A percentile compares a stretch with the other conserved stretches of the same genome.
phyloP scores from a whole-genome alignment of 139 green algal species.

The Haematococcus sp. region DNA sequence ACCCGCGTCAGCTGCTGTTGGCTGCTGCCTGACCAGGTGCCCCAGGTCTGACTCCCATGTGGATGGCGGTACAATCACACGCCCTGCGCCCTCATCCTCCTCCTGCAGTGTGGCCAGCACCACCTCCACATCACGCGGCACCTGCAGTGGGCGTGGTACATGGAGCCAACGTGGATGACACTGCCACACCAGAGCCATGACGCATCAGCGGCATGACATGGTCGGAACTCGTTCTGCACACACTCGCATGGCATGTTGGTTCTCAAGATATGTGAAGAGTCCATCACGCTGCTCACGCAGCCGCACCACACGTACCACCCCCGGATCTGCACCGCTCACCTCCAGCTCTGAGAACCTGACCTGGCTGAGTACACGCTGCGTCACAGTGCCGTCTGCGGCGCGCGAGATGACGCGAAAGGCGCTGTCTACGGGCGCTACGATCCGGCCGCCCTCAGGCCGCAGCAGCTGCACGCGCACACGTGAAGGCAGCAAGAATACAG shows the following conservation, averaged over 20 bases:
- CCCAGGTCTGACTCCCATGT: constrained; percentile 50
- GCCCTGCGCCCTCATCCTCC: constrained; percentile 24
- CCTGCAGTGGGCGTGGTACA: constrained; percentile 15
- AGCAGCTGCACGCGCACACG: constrained; percentile 42
- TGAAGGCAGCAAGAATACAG: too few species aligned
- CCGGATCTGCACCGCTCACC: constrained; percentile 10
- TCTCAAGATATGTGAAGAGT: too few species aligned
- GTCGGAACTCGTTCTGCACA: too few species aligned
- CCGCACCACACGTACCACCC: background rate
- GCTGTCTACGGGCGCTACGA: constrained; percentile 24
- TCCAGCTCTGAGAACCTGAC: constrained; percentile 66
- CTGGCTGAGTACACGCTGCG: constrained; percentile 41
- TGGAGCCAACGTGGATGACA: background rate
- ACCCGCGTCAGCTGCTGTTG: too few species aligned
- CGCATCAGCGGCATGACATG: too few species aligned
- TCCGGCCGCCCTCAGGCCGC: constrained; percentile 30
- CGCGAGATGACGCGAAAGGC: constrained; percentile 5
- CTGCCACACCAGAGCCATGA: too few species aligned
- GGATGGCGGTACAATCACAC: constrained; percentile 25
- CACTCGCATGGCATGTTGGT: too few species aligned
- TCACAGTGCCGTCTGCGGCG: constrained; percentile 1
- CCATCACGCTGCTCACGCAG: too few species aligned
- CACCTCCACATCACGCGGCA: constrained; percentile 58
- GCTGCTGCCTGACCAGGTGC: too few species aligned
- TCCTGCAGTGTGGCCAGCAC: constrained; percentile 39